Base-by-base conservation (phyloP, 768 basidiomycete species). In the Suillus luteus region DNA sequence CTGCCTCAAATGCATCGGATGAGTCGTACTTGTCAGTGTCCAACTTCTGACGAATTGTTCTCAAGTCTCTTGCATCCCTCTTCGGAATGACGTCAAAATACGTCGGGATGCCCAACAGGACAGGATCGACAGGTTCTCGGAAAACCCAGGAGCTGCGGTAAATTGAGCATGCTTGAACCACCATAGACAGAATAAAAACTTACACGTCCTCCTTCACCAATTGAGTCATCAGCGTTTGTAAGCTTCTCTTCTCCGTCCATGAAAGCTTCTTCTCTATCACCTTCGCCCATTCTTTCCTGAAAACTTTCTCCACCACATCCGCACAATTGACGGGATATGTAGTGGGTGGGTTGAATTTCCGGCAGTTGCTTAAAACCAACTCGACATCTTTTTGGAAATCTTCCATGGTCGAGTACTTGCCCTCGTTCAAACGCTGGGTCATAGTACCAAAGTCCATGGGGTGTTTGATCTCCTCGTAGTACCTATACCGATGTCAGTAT, bases 401-500 rank as follows among this genome's bases (percentile, higher is more conserved):
- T 59, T 91, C 93, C 89, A 95, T 93, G 2, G 85, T 89, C 14
- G 78, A 67, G 73, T 99, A 99, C 69, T 84, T 80, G 57, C 82
- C 85, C 59, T 84, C 78, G 44, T 82, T 80, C 64, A 97, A 78
- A 71, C 92, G 93, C 44, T 80, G 78, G 15, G 75, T 74, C 68
- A 97, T 91, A 2, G 96, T 96, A 10, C 86, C 86, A 60, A 98
- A 88, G 76, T 98, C 95, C 96, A 98, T 98, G 7, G 96, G 96
- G 67, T 91, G 79, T 64, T 85, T 77, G 71, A 99, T 96, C 76
- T 98, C 96, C 5, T 96, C 87, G 65, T 92, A 87, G 75, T 99
- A 99, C 22, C 95, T 97, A 69, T 19, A 38, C 19, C 65, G 66
- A 51, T 44, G 37, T 67, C 58, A 63, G 38, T 35, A 43, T 8